A percentile compares a stretch with the other conserved stretches of the same genome.
These are phyloP conservation scores for Candida namnaoensis DNA, from an alignment of 805 yeast genomes.

Conservation along the genomic window DNA sequence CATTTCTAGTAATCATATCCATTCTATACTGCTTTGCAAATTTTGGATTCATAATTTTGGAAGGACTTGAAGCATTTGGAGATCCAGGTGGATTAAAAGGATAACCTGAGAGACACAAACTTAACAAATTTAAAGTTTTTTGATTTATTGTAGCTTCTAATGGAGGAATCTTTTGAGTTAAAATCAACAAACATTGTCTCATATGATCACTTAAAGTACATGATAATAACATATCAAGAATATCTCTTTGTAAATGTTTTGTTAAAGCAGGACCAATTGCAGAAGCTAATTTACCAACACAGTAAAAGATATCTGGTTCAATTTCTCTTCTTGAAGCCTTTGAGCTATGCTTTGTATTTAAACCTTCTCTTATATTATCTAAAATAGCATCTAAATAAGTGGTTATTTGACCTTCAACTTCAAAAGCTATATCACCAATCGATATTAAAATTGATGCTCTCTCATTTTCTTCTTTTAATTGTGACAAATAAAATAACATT, in stretches of 20 bases:
- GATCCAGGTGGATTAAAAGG: slow-evolving; percentile 81
- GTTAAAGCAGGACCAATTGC: slow-evolving; percentile 93
- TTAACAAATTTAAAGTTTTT: slow-evolving; percentile 60
- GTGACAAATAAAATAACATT: slow-evolving; percentile 66
- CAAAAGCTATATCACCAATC: slow-evolving; percentile 72
- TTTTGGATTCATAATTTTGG: slow-evolving; percentile 45
- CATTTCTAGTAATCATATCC: slow-evolving; percentile 62
- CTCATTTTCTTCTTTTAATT: slow-evolving; percentile 69
- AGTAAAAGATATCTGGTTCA: slow-evolving; percentile 81
- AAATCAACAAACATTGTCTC: slow-evolving; percentile 62
- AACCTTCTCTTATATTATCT: slow-evolving; percentile 74
- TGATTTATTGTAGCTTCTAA: slow-evolving; percentile 65
- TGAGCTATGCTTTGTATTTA: slow-evolving; percentile 34
- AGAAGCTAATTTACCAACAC: slow-evolving; percentile 76
- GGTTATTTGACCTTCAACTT: slow-evolving; percentile 76
- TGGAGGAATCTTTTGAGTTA: slow-evolving; percentile 72
- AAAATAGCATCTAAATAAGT: slow-evolving; percentile 85
- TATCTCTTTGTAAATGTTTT: slow-evolving; percentile 75
- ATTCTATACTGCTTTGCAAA: slow-evolving; percentile 74
- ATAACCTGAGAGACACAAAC: slow-evolving; percentile 73
- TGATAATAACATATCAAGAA: slow-evolving; percentile 68
- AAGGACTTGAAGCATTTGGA: slow-evolving; percentile 44
- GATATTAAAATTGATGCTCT: slow-evolving; percentile 68
- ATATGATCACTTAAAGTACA: slow-evolving; percentile 82
- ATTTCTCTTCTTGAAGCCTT: slow-evolving; percentile 50